These are phyloP conservation scores for Davidsoniella neocaledoniae DNA, from an alignment of 2,329 filamentous ascomycete species.

Conservation along the genomic window DNA sequence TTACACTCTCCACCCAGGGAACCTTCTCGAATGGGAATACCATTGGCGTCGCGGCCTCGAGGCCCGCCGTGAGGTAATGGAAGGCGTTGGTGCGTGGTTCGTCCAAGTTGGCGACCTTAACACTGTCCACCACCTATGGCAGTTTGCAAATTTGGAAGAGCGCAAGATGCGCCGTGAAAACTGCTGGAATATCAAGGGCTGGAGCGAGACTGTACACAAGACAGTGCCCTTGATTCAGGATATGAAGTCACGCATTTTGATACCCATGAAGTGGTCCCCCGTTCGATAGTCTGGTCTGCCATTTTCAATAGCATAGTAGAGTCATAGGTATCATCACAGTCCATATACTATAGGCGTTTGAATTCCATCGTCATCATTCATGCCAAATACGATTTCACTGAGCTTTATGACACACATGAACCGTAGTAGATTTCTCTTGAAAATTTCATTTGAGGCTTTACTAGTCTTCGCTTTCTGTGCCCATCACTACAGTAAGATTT, in stretches of 20 bases:
- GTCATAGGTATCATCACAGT: no score
- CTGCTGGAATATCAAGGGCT: conserved; percentile 89
- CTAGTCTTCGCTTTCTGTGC: conserved; percentile 27
- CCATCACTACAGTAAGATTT: conserved; percentile 67
- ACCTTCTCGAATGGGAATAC: conserved; percentile 94
- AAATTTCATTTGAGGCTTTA: background rate
- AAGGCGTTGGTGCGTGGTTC: conserved; percentile 96
- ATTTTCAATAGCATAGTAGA: background rate
- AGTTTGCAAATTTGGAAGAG: conserved; percentile 93
- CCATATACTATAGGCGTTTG: no score
- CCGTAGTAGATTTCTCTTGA: background rate
- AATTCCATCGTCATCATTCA: no score
- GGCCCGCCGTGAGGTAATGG: conserved; percentile 91
- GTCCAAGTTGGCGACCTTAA: conserved; percentile 96
- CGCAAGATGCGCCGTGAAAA: conserved; percentile 77
- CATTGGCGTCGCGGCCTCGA: conserved; percentile 90
- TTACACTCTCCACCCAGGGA: conserved; percentile 90
- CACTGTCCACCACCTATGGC: conserved; percentile 95
- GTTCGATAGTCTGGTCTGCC: conserved; percentile 41
- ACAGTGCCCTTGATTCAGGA: conserved; percentile 91
- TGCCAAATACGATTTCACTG: no score
- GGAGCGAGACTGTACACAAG: conserved; percentile 96
- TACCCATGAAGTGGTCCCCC: conserved; percentile 93
- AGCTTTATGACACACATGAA: background rate
- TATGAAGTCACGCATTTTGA: conserved; percentile 87